A percentile compares a stretch with the other conserved stretches of the same genome.
phyloP scores from a whole-genome alignment of 441 rosid species.

The Corymbia citriodora region DNA sequence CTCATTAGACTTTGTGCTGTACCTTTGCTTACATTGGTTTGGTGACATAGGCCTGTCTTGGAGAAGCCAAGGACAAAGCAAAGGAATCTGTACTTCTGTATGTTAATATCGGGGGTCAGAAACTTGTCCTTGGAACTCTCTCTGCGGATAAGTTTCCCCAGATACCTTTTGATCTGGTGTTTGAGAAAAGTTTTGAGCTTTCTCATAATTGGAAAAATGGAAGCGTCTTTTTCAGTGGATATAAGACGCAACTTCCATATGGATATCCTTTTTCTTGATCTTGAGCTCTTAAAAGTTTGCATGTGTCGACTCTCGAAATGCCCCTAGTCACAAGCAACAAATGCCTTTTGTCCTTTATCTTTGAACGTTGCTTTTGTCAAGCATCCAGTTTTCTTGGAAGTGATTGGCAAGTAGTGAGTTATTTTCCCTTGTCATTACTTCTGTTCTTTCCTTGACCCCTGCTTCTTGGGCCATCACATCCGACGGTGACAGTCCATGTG shows the following conservation, averaged over 20 bases:
- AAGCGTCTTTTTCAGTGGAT: slow-evolving; percentile 4
- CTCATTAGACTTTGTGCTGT: neutral
- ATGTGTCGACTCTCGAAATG: neutral
- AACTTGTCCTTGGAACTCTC: slow-evolving; percentile 3
- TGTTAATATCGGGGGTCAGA: neutral
- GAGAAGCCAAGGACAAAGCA: slow-evolving; percentile 40
- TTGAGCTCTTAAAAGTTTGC: neutral
- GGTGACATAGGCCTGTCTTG: slow-evolving; percentile 48
- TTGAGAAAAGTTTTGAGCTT: slow-evolving; percentile 1
- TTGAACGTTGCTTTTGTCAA: neutral
- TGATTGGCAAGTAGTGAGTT: neutral
- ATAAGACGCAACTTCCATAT: neutral
- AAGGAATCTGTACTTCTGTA: neutral
- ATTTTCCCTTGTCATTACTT: neutral
- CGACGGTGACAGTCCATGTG: neutral
- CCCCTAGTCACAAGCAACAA: neutral
- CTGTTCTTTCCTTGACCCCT: neutral
- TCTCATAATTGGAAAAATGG: slow-evolving; percentile 7
- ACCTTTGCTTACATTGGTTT: neutral
- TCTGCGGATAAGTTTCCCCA: neutral
- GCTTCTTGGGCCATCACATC: neutral
- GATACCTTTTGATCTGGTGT: slow-evolving; percentile 2
- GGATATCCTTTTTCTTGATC: slow-evolving; percentile 1
- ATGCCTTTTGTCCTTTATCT: neutral
- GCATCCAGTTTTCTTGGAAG: neutral